Evolutionary conservation across 73 alveolate genomes (phyloP).

Genomic region (Tetrahymena elliotti): DNA sequence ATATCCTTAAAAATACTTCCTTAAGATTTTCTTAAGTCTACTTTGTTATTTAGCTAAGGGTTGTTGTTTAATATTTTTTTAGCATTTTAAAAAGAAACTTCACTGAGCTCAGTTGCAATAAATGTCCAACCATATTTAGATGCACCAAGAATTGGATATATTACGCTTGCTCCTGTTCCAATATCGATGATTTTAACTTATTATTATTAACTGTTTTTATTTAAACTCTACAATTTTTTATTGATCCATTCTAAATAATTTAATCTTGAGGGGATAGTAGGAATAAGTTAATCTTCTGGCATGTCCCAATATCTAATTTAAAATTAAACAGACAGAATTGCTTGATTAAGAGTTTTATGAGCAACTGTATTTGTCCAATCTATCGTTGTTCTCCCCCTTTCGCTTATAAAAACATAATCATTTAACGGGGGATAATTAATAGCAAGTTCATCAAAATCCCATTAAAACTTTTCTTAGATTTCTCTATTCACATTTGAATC

Average conservation of each 20-base stretch:
- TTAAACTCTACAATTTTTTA: not conserved
- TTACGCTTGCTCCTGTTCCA: slow-evolving; percentile 57
- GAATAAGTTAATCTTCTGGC: slow-evolving; percentile 48
- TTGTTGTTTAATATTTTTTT: slow-evolving; percentile 25
- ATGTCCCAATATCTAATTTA: slow-evolving; percentile 42
- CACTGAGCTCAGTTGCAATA: slow-evolving; percentile 45
- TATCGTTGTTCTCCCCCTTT: slow-evolving; percentile 26
- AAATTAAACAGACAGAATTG: slow-evolving; percentile 39
- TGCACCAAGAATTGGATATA: slow-evolving; percentile 49
- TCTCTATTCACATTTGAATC: not conserved
- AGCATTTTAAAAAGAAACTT: slow-evolving; percentile 33
- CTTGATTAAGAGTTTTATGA: slow-evolving; percentile 30
- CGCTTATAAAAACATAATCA: slow-evolving; percentile 5
- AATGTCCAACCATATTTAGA: slow-evolving; percentile 46
- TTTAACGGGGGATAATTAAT: slow-evolving; percentile 40
- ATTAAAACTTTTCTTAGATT: slow-evolving; percentile 3
- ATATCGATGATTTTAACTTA: slow-evolving; percentile 32
- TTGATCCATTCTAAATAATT: slow-evolving; percentile 41
- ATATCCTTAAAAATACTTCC: slow-evolving; percentile 36
- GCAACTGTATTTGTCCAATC: slow-evolving; percentile 49
- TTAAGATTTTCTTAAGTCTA: slow-evolving; percentile 38
- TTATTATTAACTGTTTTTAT: not conserved
- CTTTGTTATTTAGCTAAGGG: slow-evolving; percentile 24
- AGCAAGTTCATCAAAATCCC: slow-evolving; percentile 30
- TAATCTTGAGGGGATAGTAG: slow-evolving; percentile 49